A percentile compares a stretch with the other conserved stretches of the same genome.
phyloP scores from a whole-genome alignment of 2,329 filamentous ascomycete species.

The Cladosporium cucumerinum region DNA sequence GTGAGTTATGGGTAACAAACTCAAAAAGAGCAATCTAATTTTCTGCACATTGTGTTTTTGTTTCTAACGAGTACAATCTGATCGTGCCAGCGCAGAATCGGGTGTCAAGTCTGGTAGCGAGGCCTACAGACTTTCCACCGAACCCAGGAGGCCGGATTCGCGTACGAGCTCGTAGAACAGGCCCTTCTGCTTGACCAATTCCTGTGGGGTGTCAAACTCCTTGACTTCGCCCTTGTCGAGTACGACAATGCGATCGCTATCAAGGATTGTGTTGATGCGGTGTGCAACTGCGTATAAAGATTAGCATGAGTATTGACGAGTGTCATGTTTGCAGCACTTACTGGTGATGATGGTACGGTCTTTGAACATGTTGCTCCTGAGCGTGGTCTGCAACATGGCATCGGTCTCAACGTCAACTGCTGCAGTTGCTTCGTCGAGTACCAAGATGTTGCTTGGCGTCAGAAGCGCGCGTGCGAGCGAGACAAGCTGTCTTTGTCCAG shows the following conservation, averaged over 20 bases:
- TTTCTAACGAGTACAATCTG: slow-evolving; percentile 4
- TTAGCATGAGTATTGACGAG: neutral
- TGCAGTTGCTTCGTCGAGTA: slow-evolving; percentile 91
- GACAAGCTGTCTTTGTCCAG: slow-evolving; percentile 90
- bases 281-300: slow-evolving; percentile 64
- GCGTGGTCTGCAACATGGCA: slow-evolving; percentile 60
- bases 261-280: slow-evolving; percentile 94
- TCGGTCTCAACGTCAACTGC: slow-evolving; percentile 69
- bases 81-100: slow-evolving; percentile 3
- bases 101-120: slow-evolving; percentile 8
- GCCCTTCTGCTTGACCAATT: slow-evolving; percentile 71
- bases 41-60: neutral
- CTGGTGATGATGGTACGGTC: slow-evolving; percentile 95
- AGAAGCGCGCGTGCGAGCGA: slow-evolving; percentile 90
- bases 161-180: slow-evolving; percentile 87
- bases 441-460: slow-evolving; percentile 93
- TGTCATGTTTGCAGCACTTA: slow-evolving; percentile 22
- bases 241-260: slow-evolving; percentile 85
- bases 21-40: slow-evolving; percentile 5
- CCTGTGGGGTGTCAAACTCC: slow-evolving; percentile 85
- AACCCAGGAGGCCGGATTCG: slow-evolving; percentile 73
- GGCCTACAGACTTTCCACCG: slow-evolving; percentile 25
- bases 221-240: slow-evolving; percentile 85
- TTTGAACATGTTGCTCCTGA: slow-evolving; percentile 67
- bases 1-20: neutral